These are phyloP conservation scores for Boletus tylopilopsis DNA, from an alignment of 768 basidiomycete genomes.

Conservation along the genomic window DNA sequence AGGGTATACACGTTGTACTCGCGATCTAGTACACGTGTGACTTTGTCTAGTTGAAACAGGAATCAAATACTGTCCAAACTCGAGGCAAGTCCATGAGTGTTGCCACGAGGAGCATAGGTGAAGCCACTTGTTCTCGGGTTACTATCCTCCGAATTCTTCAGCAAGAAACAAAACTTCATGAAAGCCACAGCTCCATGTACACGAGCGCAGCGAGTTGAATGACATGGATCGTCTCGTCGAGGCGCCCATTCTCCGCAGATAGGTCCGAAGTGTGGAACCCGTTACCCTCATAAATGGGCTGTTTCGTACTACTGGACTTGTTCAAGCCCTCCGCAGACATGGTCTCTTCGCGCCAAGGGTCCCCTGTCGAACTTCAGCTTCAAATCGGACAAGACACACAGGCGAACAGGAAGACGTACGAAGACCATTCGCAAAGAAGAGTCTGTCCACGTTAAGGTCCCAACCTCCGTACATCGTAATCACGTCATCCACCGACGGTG, in stretches of 20 bases:
- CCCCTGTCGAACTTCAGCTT: constrained; percentile 38
- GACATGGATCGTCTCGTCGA: constrained; percentile 47
- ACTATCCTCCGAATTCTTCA: no score
- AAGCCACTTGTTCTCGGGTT: no score
- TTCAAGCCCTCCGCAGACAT: constrained; percentile 52
- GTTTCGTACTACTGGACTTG: constrained; percentile 45
- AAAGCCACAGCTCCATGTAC: constrained; percentile 51
- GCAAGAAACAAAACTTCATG: no score
- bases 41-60: no score
- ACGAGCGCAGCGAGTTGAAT: constrained; percentile 53
- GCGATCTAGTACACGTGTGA: no score
- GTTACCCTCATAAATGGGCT: constrained; percentile 55
- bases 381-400: no score
- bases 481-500: constrained; percentile 40
- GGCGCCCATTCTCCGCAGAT: constrained; percentile 33
- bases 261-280: constrained; percentile 73
- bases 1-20: no score
- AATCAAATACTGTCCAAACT: no score
- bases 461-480: constrained; percentile 58
- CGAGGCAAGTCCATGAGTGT: no score
- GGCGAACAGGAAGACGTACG: constrained; percentile 37
- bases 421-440: constrained; percentile 69
- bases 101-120: no score
- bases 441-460: constrained; percentile 50
- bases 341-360: constrained; percentile 71